Evolutionary conservation across 768 basidiomycete species (phyloP).

Genomic region (Boletales sp.): DNA sequence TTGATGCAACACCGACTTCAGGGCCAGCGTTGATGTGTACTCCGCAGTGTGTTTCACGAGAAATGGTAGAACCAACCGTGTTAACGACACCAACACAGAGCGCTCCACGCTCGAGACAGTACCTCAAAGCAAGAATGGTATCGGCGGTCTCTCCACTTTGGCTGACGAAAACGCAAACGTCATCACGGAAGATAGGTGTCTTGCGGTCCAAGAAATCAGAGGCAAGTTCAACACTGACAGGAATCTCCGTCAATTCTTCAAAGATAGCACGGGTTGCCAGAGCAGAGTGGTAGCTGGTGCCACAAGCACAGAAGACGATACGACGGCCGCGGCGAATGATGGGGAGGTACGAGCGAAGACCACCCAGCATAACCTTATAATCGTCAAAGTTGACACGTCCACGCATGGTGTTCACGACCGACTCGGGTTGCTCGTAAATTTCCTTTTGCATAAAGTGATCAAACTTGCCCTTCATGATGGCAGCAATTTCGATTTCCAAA

Average conservation of each 20-base stretch:
- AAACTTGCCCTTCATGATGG: slow-evolving; percentile 99
- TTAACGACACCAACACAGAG: slow-evolving; percentile 98
- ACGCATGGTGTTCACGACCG: slow-evolving; percentile 99
- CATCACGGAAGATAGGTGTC: slow-evolving; percentile 99
- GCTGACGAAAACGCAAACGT: slow-evolving; percentile 92
- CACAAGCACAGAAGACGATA: slow-evolving; percentile 97
- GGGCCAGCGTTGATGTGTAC: slow-evolving; percentile 99
- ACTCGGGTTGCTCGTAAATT: slow-evolving; percentile 98
- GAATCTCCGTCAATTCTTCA: slow-evolving; percentile 98
- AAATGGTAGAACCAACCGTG: slow-evolving; percentile 96
- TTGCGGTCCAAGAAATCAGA: slow-evolving; percentile 98
- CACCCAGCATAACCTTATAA: slow-evolving; percentile 89
- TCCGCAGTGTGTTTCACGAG: slow-evolving; percentile 98
- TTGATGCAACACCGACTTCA: slow-evolving; percentile 98
- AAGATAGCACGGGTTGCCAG: slow-evolving; percentile 96
- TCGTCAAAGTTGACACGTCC: slow-evolving; percentile 98
- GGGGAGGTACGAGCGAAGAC: slow-evolving; percentile 89
- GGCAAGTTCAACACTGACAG: slow-evolving; percentile 93
- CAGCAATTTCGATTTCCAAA: slow-evolving; percentile 97
- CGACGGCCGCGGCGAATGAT: slow-evolving; percentile 94
- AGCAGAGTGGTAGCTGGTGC: slow-evolving; percentile 97
- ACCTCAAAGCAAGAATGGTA: slow-evolving; percentile 92
- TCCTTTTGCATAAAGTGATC: slow-evolving; percentile 99
- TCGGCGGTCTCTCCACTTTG: slow-evolving; percentile 99
- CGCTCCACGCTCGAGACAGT: slow-evolving; percentile 95